These are phyloP conservation scores for Hypoxylon intermedium DNA, from an alignment of 495 filamentous ascomycete genomes.

Conservation along the genomic window DNA sequence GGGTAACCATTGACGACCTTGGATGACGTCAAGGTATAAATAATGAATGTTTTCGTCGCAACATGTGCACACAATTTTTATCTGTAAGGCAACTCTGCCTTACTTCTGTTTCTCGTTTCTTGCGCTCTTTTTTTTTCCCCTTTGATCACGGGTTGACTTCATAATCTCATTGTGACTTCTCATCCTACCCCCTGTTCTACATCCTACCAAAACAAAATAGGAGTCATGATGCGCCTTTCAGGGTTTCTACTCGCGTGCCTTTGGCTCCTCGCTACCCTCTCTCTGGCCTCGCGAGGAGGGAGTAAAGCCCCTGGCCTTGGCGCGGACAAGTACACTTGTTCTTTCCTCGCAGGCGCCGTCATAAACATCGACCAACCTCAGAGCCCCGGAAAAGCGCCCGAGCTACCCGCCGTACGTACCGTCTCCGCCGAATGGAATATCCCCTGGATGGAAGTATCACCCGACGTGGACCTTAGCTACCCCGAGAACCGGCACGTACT, in stretches of 20 bases:
- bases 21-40: too few species aligned
- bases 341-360: constrained; percentile 4
- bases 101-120: background rate
- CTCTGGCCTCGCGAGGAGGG: background rate
- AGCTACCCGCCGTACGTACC: constrained; percentile 7
- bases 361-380: constrained; percentile 1
- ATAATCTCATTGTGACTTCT: background rate
- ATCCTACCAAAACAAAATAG: background rate
- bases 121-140: background rate
- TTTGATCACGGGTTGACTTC: too few species aligned
- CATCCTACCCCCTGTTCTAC: too few species aligned
- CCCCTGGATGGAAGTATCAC: constrained; percentile 2
- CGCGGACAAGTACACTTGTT: background rate
- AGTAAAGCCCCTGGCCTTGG: background rate
- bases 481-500: constrained; percentile 1
- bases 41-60: too few species aligned
- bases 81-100: too few species aligned
- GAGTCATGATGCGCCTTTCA: background rate
- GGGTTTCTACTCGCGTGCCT: background rate
- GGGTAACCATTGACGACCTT: too few species aligned
- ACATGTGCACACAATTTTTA: too few species aligned
- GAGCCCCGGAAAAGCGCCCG: background rate
- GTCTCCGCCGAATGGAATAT: constrained; percentile 16
- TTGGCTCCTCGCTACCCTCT: background rate
- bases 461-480: background rate